Base-by-base conservation (phyloP, 176 grass and related monocot genomes). In the Oryza glumipatula region DNA sequence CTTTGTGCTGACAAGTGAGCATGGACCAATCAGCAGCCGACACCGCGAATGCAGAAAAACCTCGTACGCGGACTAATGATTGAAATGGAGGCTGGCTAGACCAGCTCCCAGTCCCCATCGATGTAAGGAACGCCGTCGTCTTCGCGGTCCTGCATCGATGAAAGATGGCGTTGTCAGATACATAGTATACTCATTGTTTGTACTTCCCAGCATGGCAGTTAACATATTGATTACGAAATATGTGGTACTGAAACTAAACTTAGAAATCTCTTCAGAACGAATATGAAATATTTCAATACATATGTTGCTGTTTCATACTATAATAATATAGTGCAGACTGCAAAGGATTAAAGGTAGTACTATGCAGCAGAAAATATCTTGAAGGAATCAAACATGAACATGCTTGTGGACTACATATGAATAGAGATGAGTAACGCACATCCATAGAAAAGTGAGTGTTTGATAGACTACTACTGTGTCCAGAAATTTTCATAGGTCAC, bases 41-140 rank as follows among this genome's bases (percentile, higher is more conserved):
- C 52, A 23, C 78, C 75, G 73, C 80, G 41, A 54, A 80, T 30
- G 28, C 28, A 43, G 69, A 90, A 83, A 90, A 90, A 58, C 76
- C 61, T 79, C 45, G 38, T 16, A 46, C 39, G 8, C 32, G 46
- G 65, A 63, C 71, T 85, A 76, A 72, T 73, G 76, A 13, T 60
- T 64, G 66, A 49, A 76, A 70, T 22, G 10, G 52, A 76, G 58
- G 52, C 54, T 35, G 8, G 54, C 85, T 91, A 92, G 65, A 80
- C 80, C 76, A 92, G 70, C 45, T 83, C 76, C 90, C 90, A 92
- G 80, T 81, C 90, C 15, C 19, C 80, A 3, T 89, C 87, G 5
- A 86, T 76, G 76, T 80, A 92, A 69, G 66, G 70, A 24, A 70
- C 35, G 1, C 51, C 61, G 13, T 78, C 70, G 7, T 76, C 76